Evolutionary conservation across 352 stramenopile species (phyloP), one percentile per base, ranked within the genome.

Genomic region (Globisporangium radiosum): DNA sequence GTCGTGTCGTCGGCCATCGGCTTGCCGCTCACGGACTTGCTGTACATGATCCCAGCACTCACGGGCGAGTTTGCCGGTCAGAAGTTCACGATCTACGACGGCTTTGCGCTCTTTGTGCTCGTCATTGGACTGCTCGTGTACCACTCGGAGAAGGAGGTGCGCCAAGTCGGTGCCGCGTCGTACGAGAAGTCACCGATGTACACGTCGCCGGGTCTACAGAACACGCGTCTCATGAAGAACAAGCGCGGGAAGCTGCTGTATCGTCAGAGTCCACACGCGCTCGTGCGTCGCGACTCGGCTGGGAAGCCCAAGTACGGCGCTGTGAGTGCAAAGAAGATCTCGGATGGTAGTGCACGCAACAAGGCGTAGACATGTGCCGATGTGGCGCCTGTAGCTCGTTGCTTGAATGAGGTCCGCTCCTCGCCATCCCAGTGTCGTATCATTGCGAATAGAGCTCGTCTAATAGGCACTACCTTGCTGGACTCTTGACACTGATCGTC

Each of bases 131-230:
- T 94, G 56, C 71, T 94, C 14, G 83, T 94, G 8, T 94, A 94
- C 61, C 85, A 94, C 72, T 92, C 85, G 33, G 85, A 94, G 68
- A 94, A 94, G 68, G 85, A 92, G 64, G 80, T 81, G 54, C 82
- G 83, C 52, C 70, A 85, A 49, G 66, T 72, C 7, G 82, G 76
- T 47, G 68, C 71, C 10, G 54, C 79, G 8, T 89, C 82, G 25
- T 73, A 92, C 54, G 81, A 92, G 62, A 92, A 90, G 59, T 92
- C 82, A 13, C 85, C 85, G 7, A 94, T 94, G 85, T 91, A 91
- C 62, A 73, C 82, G 47, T 94, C 85, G 50, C 85, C 85, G 47
- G 87, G 76, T 37, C 69, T 94, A 45, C 85, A 94, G 60, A 90
- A 88, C 62, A 92, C 81, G 8, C 83, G 88, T 56, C 67, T 91